A percentile compares a stretch with the other conserved stretches of the same genome.
Evolutionary conservation across 306 rosid species (phyloP).

Genomic region (apple (Malus domestica)): ASM211411v1 NC_041803.1:15355001-15355500

Average conservation of each 20-base stretch:
- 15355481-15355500: background rate
- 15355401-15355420: background rate
- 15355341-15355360: conserved; percentile 11
- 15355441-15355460: background rate
- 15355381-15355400: background rate
- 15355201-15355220: conserved; percentile 10
- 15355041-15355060: conserved; percentile 96
- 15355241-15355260: conserved; percentile 81
- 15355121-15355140: conserved; percentile 70
- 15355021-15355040: conserved; percentile 29
- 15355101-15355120: conserved; percentile 74
- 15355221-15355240: conserved; percentile 70
- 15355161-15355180: conserved; percentile 19
- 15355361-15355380: conserved; percentile 7
- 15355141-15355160: conserved; percentile 30
- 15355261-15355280: conserved; percentile 89
- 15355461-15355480: background rate
- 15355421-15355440: background rate
- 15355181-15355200: conserved; percentile 9
- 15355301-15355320: conserved; percentile 95
- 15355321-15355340: conserved; percentile 88
- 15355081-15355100: conserved; percentile 98
- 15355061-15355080: conserved; percentile 99
- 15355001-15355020: conserved; percentile 11
- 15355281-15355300: conserved; percentile 82